Evolutionary conservation across 495 filamentous ascomycete genomes (phyloP).

Genomic region (Tetracladium setigerum): DNA sequence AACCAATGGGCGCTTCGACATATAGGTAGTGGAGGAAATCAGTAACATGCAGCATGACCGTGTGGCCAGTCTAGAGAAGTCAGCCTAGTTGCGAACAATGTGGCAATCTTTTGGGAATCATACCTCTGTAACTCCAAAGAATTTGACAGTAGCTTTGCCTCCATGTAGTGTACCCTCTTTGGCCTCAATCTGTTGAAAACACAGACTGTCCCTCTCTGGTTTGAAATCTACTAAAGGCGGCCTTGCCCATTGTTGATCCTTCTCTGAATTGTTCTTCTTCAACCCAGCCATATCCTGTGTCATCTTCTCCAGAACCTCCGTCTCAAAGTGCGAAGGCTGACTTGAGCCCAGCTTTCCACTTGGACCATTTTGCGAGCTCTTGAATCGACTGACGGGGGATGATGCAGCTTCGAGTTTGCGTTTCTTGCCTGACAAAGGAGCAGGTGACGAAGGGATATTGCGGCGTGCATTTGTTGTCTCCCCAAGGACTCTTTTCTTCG

Average conservation of each 20-base stretch:
- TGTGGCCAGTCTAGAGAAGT: constrained; percentile 61
- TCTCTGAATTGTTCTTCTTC: constrained; percentile 79
- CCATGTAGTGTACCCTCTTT: constrained; percentile 77
- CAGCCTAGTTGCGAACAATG: not conserved
- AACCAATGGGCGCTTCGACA: constrained; percentile 77
- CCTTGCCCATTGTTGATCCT: constrained; percentile 88
- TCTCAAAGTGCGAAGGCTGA: constrained; percentile 85
- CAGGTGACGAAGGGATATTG: constrained; percentile 34
- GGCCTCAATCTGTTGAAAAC: constrained; percentile 92
- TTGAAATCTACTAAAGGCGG: constrained; percentile 69
- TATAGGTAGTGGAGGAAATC: constrained; percentile 97
- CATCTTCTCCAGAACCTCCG: constrained; percentile 87
- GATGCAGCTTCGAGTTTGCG: constrained; percentile 59
- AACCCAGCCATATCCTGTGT: constrained; percentile 83
- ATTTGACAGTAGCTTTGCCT: constrained; percentile 67
- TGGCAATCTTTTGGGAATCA: constrained; percentile 2
- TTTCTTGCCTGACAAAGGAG: constrained; percentile 54
- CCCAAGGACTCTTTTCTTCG: constrained; percentile 45
- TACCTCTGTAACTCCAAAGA: constrained; percentile 97
- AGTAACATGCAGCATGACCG: constrained; percentile 89
- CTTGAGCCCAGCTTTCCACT: constrained; percentile 63
- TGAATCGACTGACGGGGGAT: constrained; percentile 46
- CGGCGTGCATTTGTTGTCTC: constrained; percentile 39
- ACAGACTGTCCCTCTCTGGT: constrained; percentile 60
- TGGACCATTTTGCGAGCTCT: constrained; percentile 48